Conservation (phyloP, 306 rosid genomes). For the Ormosia semicastrata region DNA sequence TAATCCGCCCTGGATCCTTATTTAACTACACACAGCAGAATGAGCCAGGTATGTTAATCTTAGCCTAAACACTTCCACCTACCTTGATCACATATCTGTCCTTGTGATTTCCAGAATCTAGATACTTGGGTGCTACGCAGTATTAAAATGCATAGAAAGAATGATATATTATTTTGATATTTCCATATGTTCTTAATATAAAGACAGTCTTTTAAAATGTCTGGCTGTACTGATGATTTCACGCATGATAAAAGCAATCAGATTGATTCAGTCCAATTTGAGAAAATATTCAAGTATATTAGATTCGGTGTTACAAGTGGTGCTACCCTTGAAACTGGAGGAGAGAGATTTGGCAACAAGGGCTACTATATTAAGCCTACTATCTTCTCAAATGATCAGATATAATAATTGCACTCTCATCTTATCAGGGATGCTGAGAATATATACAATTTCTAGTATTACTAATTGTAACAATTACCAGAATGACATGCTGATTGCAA, state of each 20-base stretch:
- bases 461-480: conserved; percentile 23
- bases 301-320: conserved; percentile 63
- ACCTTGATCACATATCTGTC: no score
- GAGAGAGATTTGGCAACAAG: conserved; percentile 56
- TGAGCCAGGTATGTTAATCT: no score
- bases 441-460: neutral
- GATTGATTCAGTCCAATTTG: conserved; percentile 67
- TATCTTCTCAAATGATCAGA: conserved; percentile 76
- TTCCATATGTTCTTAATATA: neutral
- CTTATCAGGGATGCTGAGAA: neutral
- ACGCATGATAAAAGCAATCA: conserved; percentile 20
- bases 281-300: conserved; percentile 66
- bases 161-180: neutral
- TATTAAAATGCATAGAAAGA: neutral
- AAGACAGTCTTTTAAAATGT: neutral
- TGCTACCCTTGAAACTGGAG: conserved; percentile 73
- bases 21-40: no score
- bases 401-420: conserved; percentile 8
- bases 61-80: no score
- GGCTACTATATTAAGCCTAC: conserved; percentile 77
- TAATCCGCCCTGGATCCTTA: no score
- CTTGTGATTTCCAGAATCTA: no score
- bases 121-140: neutral
- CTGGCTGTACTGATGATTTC: neutral
- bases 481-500: conserved; percentile 78